Evolutionary conservation across 768 basidiomycete species (phyloP).

Genomic region (Tricholoma sp.): DNA sequence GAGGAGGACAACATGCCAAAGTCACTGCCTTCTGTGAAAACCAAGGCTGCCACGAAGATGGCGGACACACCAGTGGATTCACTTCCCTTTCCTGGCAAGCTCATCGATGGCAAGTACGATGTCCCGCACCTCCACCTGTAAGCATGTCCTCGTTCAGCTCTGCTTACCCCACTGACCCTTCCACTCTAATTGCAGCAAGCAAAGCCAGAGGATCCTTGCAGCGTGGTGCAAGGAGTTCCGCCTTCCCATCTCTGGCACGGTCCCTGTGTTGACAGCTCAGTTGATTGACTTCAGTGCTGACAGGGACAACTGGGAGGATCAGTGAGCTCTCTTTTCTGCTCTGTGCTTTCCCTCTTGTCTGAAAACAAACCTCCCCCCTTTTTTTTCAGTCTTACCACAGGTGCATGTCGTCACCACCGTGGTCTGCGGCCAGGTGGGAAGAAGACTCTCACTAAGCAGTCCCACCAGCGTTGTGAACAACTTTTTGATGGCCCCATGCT

Average conservation of each 20-base stretch:
- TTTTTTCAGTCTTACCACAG: not conserved
- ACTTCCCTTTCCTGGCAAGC: not conserved
- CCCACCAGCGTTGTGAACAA: not conserved
- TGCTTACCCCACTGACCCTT: not conserved
- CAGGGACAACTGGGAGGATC: too few relatives aligned
- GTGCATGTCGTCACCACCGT: not conserved
- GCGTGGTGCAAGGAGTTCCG: not conserved
- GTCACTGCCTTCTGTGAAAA: too few relatives aligned
- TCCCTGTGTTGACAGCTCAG: too few relatives aligned
- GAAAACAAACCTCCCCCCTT: too few relatives aligned
- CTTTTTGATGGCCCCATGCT: not conserved
- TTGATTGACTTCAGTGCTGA: not conserved
- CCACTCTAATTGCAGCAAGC: not conserved
- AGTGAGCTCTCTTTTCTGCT: too few relatives aligned
- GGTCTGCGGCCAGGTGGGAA: too few relatives aligned
- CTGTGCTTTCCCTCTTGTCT: too few relatives aligned
- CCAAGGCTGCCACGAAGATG: not conserved
- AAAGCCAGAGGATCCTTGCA: not conserved
- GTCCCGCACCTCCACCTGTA: not conserved
- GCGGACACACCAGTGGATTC: not conserved
- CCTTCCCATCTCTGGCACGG: too few relatives aligned
- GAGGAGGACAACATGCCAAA: too few relatives aligned
- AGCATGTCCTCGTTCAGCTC: not conserved
- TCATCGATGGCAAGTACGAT: not conserved
- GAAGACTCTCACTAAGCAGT: not conserved